Conservation (phyloP, 208 protist genomes). For the Acanthamoeba rhysodes region DNA sequence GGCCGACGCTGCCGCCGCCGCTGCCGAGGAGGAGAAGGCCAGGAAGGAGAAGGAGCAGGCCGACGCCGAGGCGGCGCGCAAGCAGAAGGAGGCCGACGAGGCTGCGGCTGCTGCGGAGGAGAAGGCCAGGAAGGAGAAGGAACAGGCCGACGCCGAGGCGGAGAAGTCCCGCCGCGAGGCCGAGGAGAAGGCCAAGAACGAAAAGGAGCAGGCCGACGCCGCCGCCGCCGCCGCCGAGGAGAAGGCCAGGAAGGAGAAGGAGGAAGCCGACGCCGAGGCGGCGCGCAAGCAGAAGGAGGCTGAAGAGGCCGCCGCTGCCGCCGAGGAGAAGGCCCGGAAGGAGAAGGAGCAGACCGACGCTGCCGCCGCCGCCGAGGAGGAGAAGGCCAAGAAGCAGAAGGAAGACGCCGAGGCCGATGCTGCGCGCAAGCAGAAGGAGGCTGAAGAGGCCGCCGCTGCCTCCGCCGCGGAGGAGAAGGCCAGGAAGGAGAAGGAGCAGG, state of each 20-base stretch:
- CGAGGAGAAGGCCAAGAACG: not conserved
- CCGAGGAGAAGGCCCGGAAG: conserved; percentile 6
- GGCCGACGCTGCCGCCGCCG: not conserved
- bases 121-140: conserved; percentile 37
- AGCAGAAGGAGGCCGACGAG: conserved; percentile 8
- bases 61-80: not conserved
- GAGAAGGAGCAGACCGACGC: not conserved
- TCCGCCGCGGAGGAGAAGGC: no score
- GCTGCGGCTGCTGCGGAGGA: not conserved
- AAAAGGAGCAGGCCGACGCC: not conserved
- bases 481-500: not conserved
- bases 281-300: no score
- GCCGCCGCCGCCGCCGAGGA: not conserved
- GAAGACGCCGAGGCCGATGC: not conserved
- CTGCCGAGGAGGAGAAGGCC: not conserved
- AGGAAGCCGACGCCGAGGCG: not conserved
- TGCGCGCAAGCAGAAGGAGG: not conserved
- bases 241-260: not conserved
- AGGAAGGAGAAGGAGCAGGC: not conserved
- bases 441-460: not conserved
- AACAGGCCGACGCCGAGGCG: conserved; percentile 3
- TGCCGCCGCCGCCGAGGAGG: not conserved
- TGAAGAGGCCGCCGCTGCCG: not conserved
- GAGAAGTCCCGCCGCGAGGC: not conserved
- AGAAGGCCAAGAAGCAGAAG: not conserved